Evolutionary conservation across 768 basidiomycete genomes (phyloP), one percentile per base, ranked within the genome.

Genomic region (Cystofilobasidium bisporidii): DNA sequence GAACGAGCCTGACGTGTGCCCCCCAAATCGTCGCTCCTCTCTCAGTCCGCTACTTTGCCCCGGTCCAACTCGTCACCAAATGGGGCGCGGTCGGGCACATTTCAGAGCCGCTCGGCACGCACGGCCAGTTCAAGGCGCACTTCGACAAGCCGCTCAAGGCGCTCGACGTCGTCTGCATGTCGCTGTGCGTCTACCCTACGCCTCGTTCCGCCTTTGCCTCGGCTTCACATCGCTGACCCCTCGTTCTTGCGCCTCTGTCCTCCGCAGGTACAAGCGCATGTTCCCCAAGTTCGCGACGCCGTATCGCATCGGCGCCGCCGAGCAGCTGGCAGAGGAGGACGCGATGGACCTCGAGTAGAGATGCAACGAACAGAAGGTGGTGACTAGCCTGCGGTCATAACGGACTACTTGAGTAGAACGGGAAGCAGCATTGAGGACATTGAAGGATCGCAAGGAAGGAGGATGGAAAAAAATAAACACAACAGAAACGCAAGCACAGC

Each of bases 121-220:
- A 99, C 74, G 96, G 94, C 36, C 91, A 97, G 78, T 91, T 92
- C 83, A 98, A 98, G 80, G 93, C 91, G 22, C 84, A 89, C 76
- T 91, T 92, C 77, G 68, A 69, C 59, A 55, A 40, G 24, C 43
- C 32, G 28, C 36, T 67, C 47, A 64, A 61, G 57, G 61, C 38
- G 47, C 41, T 61, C 91, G 96, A 98, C 72, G 94, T 91, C 20
- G 83, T 97, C 65, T 96, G 92, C 77, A 87, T 98, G 87, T 85
- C 86, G 55, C 75, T 99, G 41, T 65, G 36, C 53, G 64, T 65
- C 33, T 32, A 22, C 30, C n/a, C 30, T n/a, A n/a, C 22, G 3
- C 32, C 32, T 20, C 20, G 15, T 3, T 28, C 26, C 40, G 6
- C 56, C 40, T n/a, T n/a, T 8, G n/a, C 24, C 28, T 24, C 50